phyloP scores from a whole-genome alignment of 1,139 yeast genomes.

The Nakaseomyces uthaithaninus region DNA sequence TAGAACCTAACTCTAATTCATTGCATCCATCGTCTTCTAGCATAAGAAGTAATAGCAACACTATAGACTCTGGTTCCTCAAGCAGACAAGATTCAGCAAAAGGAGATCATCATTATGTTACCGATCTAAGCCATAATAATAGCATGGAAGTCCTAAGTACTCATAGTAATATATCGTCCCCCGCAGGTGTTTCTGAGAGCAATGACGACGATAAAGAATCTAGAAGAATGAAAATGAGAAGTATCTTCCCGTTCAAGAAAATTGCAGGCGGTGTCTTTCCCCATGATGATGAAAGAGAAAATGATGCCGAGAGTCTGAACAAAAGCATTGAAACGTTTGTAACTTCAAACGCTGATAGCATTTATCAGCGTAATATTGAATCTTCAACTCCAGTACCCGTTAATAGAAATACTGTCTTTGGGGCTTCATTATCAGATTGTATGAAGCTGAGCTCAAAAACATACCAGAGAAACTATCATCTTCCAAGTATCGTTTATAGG shows the following conservation, averaged over 20 bases:
- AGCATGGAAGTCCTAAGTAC: constrained; percentile 8
- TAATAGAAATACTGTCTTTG: constrained; percentile 42
- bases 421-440: constrained; percentile 52
- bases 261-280: constrained; percentile 11
- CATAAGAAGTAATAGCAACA: constrained; percentile 1
- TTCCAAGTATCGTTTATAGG: constrained; percentile 74
- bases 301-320: constrained; percentile 1
- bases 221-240: constrained; percentile 46
- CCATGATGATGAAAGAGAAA: not conserved
- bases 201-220: constrained; percentile 34
- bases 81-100: constrained; percentile 9
- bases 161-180: constrained; percentile 13
- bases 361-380: constrained; percentile 16
- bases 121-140: constrained; percentile 15
- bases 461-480: constrained; percentile 36
- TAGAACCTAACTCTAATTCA: constrained; percentile 14
- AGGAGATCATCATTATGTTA: constrained; percentile 17
- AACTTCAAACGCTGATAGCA: constrained; percentile 15
- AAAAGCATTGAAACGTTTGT: constrained; percentile 8
- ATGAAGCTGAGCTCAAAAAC: constrained; percentile 42
- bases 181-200: constrained; percentile 15
- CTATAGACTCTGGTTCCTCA: constrained; percentile 2
- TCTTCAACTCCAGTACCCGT: not conserved
- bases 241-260: constrained; percentile 52
- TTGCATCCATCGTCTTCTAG: constrained; percentile 7